Percentiles rank a stretch among this genome's conserved stretches.
Evolutionary conservation across 2,329 filamentous ascomycete species (phyloP).

Genomic region (Ophiostoma ips): DNA sequence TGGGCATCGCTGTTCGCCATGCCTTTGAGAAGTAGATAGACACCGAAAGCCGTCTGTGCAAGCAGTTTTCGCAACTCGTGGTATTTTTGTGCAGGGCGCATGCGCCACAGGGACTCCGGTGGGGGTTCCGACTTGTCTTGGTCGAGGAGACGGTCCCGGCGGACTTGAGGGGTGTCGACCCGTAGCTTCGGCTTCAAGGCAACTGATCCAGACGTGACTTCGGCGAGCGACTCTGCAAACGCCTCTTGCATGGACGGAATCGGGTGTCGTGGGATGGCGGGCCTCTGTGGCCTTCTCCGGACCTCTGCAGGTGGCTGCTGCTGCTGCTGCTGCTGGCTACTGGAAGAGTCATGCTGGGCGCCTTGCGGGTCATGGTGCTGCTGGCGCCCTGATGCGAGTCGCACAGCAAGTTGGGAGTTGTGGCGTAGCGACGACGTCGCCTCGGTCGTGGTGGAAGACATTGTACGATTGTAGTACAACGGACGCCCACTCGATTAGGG

Average conservation of each 20-base stretch:
- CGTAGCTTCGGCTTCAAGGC: constrained; percentile 37
- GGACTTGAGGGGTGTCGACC: constrained; percentile 42
- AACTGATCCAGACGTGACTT: constrained; percentile 42
- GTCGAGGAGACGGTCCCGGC: constrained; percentile 54
- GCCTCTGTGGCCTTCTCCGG: constrained; percentile 7
- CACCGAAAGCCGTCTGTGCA: constrained; percentile 84
- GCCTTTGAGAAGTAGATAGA: constrained; percentile 72
- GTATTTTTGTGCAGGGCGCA: constrained; percentile 59
- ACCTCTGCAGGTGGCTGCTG: neutral
- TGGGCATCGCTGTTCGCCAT: constrained; percentile 81
- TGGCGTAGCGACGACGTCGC: constrained; percentile 12
- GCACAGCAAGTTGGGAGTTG: constrained; percentile 16
- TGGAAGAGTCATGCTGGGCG: constrained; percentile 2
- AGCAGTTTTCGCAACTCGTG: constrained; percentile 85
- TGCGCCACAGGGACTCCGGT: constrained; percentile 62
- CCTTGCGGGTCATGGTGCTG: constrained; percentile 2
- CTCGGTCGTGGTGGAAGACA: constrained; percentile 15
- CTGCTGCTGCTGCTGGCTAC: constrained; percentile 3
- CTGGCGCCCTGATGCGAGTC: constrained; percentile 12
- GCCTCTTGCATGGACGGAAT: constrained; percentile 65
- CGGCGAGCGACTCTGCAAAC: constrained; percentile 69
- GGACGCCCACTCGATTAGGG: neutral
- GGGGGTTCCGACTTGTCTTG: constrained; percentile 54
- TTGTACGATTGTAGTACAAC: constrained; percentile 3
- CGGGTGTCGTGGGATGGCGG: constrained; percentile 42